phyloP scores from a whole-genome alignment of 2,329 filamentous ascomycete species.

The Pseudopyricularia cyperi region DNA sequence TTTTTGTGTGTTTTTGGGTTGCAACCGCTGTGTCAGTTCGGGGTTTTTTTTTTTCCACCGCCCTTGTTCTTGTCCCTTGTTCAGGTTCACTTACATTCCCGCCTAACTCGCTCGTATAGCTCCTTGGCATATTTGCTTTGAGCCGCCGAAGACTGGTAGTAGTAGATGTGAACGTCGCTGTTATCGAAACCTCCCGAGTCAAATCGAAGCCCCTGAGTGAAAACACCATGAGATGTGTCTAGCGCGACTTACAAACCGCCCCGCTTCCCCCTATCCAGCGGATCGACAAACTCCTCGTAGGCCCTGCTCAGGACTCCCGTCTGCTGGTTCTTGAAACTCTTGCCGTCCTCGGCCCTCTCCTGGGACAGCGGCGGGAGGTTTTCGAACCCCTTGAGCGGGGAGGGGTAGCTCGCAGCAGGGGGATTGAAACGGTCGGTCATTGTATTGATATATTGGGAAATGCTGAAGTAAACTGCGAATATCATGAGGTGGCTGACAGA shows the following conservation, averaged over 20 bases:
- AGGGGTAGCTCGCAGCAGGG: constrained; percentile 27
- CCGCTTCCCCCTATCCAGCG: constrained; percentile 49
- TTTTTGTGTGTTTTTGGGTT: neutral
- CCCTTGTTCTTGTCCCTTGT: too few relatives aligned
- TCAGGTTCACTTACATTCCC: constrained; percentile 52
- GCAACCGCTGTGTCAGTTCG: too few relatives aligned
- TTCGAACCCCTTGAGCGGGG: constrained; percentile 45
- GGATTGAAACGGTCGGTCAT: constrained; percentile 7
- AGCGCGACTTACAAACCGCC: constrained; percentile 54
- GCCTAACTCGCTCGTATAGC: constrained; percentile 64
- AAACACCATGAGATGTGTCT: neutral
- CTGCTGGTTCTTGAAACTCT: constrained; percentile 59
- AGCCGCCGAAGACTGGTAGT: constrained; percentile 48
- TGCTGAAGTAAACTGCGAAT: neutral
- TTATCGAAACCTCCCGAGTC: neutral
- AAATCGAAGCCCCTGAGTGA: neutral
- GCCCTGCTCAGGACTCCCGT: constrained; percentile 48
- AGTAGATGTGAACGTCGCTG: constrained; percentile 77
- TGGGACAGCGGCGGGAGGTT: constrained; percentile 39
- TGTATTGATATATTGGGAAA: neutral
- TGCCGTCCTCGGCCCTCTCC: constrained; percentile 58
- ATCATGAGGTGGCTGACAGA: too few relatives aligned
- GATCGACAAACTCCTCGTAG: constrained; percentile 56
- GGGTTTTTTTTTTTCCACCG: too few relatives aligned
- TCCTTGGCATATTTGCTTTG: constrained; percentile 57